These are phyloP conservation scores for Hyaloscypha finlandica DNA, from an alignment of 495 filamentous ascomycete genomes.

Conservation along the genomic window DNA sequence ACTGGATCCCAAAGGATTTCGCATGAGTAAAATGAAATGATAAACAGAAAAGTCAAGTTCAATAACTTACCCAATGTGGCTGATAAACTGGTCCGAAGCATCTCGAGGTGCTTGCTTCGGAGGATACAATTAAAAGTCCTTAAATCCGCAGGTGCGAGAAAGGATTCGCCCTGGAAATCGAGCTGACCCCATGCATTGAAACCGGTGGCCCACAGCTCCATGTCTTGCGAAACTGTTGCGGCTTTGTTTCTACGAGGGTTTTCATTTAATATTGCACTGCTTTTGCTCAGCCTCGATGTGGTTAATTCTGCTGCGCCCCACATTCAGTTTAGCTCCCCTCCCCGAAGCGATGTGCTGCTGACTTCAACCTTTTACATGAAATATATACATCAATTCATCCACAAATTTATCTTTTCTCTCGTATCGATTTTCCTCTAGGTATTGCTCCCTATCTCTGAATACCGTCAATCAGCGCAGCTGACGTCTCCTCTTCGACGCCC, in stretches of 20 bases:
- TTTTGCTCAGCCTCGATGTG: neutral
- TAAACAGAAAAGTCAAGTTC: neutral
- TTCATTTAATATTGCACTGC: neutral
- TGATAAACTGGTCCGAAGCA: constrained; percentile 16
- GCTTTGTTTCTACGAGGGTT: neutral
- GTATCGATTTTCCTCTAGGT: neutral
- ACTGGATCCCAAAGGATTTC: constrained; percentile 5
- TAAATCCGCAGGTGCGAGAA: constrained; percentile 19
- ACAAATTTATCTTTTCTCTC: neutral
- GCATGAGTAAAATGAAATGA: neutral
- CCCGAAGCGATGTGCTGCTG: neutral
- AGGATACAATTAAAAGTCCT: constrained; percentile 19
- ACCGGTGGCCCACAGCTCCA: constrained; percentile 52
- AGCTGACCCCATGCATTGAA: constrained; percentile 55
- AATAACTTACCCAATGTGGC: constrained; percentile 24
- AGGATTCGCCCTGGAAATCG: constrained; percentile 30
- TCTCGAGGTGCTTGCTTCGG: constrained; percentile 14
- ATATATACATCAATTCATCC: neutral
- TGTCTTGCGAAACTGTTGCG: constrained; percentile 18
- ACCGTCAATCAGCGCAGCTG: neutral
- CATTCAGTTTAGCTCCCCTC: neutral
- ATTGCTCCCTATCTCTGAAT: neutral
- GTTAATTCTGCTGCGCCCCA: neutral
- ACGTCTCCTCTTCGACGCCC: neutral
- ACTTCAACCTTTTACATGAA: neutral